Conservation (phyloP, 345 rosid genomes). For the Salix dunnii region DNA sequence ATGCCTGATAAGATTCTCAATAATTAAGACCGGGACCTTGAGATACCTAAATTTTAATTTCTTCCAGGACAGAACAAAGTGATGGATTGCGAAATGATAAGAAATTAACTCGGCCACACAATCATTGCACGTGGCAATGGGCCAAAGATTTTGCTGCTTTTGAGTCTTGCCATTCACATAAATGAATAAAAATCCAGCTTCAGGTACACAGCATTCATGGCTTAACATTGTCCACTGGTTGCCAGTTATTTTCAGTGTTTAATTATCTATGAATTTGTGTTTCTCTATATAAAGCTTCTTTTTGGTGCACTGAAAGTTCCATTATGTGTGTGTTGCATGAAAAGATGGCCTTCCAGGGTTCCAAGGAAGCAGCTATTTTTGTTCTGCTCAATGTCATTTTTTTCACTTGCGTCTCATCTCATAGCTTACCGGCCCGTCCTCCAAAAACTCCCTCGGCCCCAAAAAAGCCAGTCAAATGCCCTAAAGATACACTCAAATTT, state of each 20-base stretch:
- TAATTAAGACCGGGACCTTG: too few species aligned
- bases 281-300: too few species aligned
- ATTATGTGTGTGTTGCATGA: too few species aligned
- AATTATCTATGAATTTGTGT: too few species aligned
- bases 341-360: slow-evolving; percentile 18
- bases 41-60: too few species aligned
- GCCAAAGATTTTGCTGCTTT: background rate
- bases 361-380: slow-evolving; percentile 16
- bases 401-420: slow-evolving; percentile 35
- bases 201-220: background rate
- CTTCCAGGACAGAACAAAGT: too few species aligned
- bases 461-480: slow-evolving; percentile 38
- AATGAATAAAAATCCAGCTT: background rate
- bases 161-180: background rate
- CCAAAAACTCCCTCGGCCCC: slow-evolving; percentile 5
- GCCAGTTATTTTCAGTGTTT: background rate
- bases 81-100: background rate
- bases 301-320: too few species aligned
- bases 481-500: slow-evolving; percentile 54
- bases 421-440: slow-evolving; percentile 21
- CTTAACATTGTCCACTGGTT: background rate
- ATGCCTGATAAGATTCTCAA: too few species aligned
- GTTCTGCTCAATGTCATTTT: slow-evolving; percentile 32
- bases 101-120: too few species aligned
- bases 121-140: background rate